These are phyloP conservation scores for Colletotrichum cereale DNA, from an alignment of 2,329 filamentous ascomycete genomes.

Conservation along the genomic window DNA sequence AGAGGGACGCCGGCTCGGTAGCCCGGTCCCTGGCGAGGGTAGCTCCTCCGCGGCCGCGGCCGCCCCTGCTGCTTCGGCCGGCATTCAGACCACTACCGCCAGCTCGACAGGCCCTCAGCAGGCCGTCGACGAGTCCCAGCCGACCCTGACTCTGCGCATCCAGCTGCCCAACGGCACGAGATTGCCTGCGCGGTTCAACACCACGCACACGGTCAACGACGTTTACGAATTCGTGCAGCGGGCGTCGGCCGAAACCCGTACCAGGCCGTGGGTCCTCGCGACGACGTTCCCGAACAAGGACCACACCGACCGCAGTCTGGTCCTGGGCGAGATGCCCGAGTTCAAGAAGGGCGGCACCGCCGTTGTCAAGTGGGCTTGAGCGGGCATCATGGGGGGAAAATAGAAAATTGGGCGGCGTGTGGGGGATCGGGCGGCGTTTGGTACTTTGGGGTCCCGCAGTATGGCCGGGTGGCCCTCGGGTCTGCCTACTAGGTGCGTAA, in stretches of 20 bases:
- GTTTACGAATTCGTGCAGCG: conserved; percentile 80
- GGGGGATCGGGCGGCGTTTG: conserved; percentile 33
- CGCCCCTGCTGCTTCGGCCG: conserved; percentile 43
- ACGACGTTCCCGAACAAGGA: conserved; percentile 89
- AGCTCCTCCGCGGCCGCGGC: conserved; percentile 33
- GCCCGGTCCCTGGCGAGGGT: conserved; percentile 75
- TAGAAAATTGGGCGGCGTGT: conserved; percentile 18
- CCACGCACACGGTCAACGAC: conserved; percentile 80
- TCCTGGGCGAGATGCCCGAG: conserved; percentile 71
- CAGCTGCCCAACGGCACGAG: conserved; percentile 83
- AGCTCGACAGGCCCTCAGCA: conserved; percentile 47
- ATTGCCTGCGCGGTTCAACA: conserved; percentile 85
- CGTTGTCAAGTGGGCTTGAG: conserved; percentile 69
- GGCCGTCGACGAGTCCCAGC: conserved; percentile 72
- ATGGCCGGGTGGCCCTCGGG: conserved; percentile 3
- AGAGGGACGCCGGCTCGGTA: conserved; percentile 79
- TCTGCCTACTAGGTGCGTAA: too few species aligned
- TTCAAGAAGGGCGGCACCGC: conserved; percentile 76
- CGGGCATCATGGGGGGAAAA: not conserved
- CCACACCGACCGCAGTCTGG: conserved; percentile 73
- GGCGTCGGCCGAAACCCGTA: conserved; percentile 68
- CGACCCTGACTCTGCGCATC: conserved; percentile 78
- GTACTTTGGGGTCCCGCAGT: conserved; percentile 24
- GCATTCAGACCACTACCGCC: conserved; percentile 47
- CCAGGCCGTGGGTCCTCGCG: conserved; percentile 78